Percentiles rank a stretch among this genome's conserved stretches.
Evolutionary conservation across 2,329 filamentous ascomycete genomes (phyloP).

Genomic region (Xylaria sp.): DNA sequence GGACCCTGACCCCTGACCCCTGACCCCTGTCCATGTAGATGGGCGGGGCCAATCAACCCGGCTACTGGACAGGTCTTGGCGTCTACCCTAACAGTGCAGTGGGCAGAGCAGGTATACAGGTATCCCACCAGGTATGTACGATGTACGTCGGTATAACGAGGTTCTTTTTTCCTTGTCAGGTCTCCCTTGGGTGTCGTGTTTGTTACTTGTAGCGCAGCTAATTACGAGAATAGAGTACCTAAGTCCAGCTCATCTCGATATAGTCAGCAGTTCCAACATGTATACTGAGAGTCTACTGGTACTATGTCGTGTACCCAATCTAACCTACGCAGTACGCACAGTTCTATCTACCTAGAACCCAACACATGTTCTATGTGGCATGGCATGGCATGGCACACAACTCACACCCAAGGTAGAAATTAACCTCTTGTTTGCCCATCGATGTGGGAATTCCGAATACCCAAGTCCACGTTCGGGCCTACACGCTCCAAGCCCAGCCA

Average conservation of each 20-base stretch:
- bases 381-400: conserved; percentile 1
- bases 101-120: neutral
- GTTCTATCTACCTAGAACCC: too few species aligned
- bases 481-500: too few species aligned
- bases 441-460: conserved; percentile 8
- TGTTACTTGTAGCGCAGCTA: conserved; percentile 12
- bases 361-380: conserved; percentile 20
- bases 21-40: neutral
- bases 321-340: neutral
- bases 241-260: neutral
- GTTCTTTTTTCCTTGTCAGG: conserved; percentile 1
- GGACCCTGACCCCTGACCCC: neutral
- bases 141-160: neutral
- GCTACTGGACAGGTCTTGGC: conserved; percentile 28
- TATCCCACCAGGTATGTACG: neutral
- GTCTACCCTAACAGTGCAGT: conserved; percentile 1
- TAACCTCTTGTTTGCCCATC: neutral
- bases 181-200: conserved; percentile 11
- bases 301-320: conserved; percentile 6
- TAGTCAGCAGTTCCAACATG: neutral
- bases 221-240: neutral
- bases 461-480: conserved; percentile 18
- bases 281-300: neutral
- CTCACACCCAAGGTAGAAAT: neutral
- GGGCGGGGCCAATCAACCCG: conserved; percentile 16